phyloP scores from a whole-genome alignment of 2,329 filamentous ascomycete species.

The Didymosphaeria variabile region DNA sequence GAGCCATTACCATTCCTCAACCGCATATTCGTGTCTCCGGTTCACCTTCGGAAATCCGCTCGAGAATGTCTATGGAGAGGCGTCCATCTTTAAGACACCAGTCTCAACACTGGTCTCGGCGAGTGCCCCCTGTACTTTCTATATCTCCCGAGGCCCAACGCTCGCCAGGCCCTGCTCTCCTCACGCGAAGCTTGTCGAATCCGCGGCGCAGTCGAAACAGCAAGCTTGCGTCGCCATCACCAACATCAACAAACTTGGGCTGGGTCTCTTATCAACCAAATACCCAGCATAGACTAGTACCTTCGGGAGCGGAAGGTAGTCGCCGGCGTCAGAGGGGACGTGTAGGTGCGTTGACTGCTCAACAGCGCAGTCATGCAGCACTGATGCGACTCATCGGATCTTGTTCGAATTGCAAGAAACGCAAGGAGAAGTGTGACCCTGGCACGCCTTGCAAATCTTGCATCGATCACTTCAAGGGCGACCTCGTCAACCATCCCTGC shows the following conservation, averaged over 20 bases:
- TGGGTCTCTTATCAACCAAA: slow-evolving; percentile 49
- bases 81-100: slow-evolving; percentile 23
- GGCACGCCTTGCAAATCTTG: slow-evolving; percentile 52
- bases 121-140: slow-evolving; percentile 36
- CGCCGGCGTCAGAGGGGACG: slow-evolving; percentile 41
- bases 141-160: slow-evolving; percentile 36
- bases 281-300: slow-evolving; percentile 40
- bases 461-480: slow-evolving; percentile 48
- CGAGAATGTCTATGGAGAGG: background rate
- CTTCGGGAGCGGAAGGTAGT: slow-evolving; percentile 37
- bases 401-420: slow-evolving; percentile 47
- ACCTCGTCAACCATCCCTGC: slow-evolving; percentile 48
- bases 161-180: slow-evolving; percentile 29
- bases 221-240: slow-evolving; percentile 36
- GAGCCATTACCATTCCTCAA: slow-evolving; percentile 43
- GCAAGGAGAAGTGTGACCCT: slow-evolving; percentile 51
- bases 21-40: slow-evolving; percentile 17
- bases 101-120: slow-evolving; percentile 24
- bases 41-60: background rate
- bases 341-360: slow-evolving; percentile 42
- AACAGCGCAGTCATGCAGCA: slow-evolving; percentile 46
- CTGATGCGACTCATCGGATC: slow-evolving; percentile 47
- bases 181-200: slow-evolving; percentile 40
- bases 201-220: slow-evolving; percentile 28
- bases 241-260: slow-evolving; percentile 36